These are phyloP conservation scores for Hypoxylon sp. DNA, from an alignment of 2,329 filamentous ascomycete species.

Conservation along the genomic window DNA sequence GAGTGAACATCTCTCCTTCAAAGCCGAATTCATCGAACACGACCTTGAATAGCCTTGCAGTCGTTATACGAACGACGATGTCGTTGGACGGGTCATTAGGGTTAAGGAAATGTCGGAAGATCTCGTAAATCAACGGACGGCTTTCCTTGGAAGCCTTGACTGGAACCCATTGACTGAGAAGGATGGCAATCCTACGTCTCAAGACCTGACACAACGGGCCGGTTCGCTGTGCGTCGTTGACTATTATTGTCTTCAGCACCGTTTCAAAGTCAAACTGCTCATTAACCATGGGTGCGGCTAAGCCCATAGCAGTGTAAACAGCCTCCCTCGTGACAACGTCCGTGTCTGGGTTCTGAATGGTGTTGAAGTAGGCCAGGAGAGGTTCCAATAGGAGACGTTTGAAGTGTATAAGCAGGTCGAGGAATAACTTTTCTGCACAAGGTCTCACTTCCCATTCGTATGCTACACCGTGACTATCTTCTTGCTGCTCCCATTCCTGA, in stretches of 20 bases:
- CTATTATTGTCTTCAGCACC: conserved; percentile 80
- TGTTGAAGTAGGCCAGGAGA: conserved; percentile 84
- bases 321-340: conserved; percentile 91
- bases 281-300: conserved; percentile 82
- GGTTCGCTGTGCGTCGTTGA: conserved; percentile 78
- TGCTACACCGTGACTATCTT: conserved; percentile 85
- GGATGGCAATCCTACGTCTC: conserved; percentile 86
- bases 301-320: conserved; percentile 91
- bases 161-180: conserved; percentile 90
- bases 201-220: conserved; percentile 80
- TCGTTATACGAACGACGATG: conserved; percentile 90
- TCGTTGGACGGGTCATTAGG: conserved; percentile 85
- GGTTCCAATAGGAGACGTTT: conserved; percentile 84
- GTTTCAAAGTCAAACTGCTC: conserved; percentile 84
- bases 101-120: conserved; percentile 88
- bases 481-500: conserved; percentile 93
- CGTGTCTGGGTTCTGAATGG: conserved; percentile 73
- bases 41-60: conserved; percentile 83
- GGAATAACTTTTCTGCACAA: conserved; percentile 92
- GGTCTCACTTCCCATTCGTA: conserved; percentile 94
- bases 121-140: conserved; percentile 82
- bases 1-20: conserved; percentile 76
- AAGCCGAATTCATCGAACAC: conserved; percentile 90
- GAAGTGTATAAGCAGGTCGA: conserved; percentile 91
- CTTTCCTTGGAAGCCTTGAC: conserved; percentile 78